A percentile compares a stretch with the other conserved stretches of the same genome.
Conservation (phyloP, 768 basidiomycete genomes). For the Mycena crocata region DNA sequence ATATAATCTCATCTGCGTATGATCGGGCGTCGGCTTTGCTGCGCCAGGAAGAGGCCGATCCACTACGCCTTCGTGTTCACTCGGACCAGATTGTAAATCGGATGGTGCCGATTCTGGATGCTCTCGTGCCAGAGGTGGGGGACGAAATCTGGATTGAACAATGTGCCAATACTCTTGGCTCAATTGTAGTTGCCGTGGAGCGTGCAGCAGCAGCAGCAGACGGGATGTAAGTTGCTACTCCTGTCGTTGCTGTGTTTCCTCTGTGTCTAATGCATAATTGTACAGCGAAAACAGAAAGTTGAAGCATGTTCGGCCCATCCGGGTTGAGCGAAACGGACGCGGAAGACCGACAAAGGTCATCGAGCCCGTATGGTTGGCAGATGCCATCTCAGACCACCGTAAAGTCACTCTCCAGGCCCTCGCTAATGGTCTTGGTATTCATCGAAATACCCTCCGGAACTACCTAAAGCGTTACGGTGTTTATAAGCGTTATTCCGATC, state of each 20-base stretch:
- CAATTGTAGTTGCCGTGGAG: neutral
- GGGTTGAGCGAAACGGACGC: neutral
- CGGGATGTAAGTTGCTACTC: neutral
- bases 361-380: conserved; percentile 23
- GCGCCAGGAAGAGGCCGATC: conserved; percentile 6
- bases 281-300: neutral
- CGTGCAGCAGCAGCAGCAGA: conserved; percentile 3
- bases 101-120: conserved; percentile 4
- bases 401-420: conserved; percentile 28
- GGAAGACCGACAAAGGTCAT: conserved; percentile 31
- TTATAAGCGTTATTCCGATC: conserved; percentile 21
- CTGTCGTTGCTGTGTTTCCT: neutral
- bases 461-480: conserved; percentile 29
- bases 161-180: neutral
- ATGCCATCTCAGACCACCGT: conserved; percentile 25
- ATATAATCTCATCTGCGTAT: neutral
- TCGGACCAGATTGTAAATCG: neutral
- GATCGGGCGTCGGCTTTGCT: neutral
- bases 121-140: neutral
- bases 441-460: conserved; percentile 32
- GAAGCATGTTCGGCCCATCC: neutral
- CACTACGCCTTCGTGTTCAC: conserved; percentile 4
- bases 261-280: too few relatives aligned
- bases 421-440: conserved; percentile 26
- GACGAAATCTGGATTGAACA: neutral